A percentile compares a stretch with the other conserved stretches of the same genome.
These are phyloP conservation scores for Xanthoconium purpureum DNA, from an alignment of 768 basidiomycete species.

Conservation along the genomic window DNA sequence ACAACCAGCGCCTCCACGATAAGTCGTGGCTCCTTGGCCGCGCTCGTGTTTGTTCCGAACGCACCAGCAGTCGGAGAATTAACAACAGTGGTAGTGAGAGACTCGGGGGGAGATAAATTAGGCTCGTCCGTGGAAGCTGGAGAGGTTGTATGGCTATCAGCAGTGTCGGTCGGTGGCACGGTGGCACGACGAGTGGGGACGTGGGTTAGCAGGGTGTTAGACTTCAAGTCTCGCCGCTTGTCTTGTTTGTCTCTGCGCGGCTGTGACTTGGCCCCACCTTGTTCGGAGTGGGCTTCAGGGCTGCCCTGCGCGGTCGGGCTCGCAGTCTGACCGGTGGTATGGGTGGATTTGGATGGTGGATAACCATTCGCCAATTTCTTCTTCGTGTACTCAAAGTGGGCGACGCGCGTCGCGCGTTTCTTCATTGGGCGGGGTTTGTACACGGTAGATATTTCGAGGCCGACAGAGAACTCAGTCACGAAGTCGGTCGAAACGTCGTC, in stretches of 20 bases:
- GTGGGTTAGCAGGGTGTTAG: constrained; percentile 17
- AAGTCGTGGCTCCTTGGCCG: constrained; percentile 43
- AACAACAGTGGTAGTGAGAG: constrained; percentile 33
- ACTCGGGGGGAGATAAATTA: constrained; percentile 28
- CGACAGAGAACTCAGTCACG: constrained; percentile 37
- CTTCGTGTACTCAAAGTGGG: constrained; percentile 6
- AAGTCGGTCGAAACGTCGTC: neutral
- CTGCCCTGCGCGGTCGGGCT: neutral
- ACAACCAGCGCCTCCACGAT: constrained; percentile 83
- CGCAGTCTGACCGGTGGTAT: neutral
- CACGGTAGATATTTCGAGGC: constrained; percentile 67
- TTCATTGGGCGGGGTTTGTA: constrained; percentile 71
- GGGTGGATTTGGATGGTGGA: constrained; percentile 4
- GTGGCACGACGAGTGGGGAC: constrained; percentile 5
- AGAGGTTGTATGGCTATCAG: neutral
- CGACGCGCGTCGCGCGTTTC: constrained; percentile 36
- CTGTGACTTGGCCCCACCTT: constrained; percentile 31
- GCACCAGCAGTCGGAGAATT: constrained; percentile 11
- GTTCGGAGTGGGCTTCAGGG: neutral
- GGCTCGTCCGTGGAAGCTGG: constrained; percentile 1
- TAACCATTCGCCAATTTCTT: constrained; percentile 30
- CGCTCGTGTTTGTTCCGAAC: neutral
- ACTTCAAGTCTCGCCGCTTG: constrained; percentile 48
- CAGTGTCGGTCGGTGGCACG: neutral
- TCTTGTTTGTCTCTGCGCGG: constrained; percentile 48